Conservation (phyloP, 1,284 basidiomycete genomes). For the Abortiporus biennis region DNA sequence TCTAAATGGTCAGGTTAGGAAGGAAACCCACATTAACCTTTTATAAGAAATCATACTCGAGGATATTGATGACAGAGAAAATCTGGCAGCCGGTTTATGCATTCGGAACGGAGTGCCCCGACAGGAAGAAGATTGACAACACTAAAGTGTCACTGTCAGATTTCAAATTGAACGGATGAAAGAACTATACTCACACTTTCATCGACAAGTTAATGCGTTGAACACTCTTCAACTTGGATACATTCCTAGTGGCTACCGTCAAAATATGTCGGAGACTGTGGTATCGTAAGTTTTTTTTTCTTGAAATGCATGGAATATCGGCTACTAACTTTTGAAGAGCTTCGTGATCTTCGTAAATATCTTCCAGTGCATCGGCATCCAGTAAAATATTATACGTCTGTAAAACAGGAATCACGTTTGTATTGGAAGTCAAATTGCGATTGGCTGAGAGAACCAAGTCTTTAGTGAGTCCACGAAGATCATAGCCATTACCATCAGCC, state of each 20-base stretch:
- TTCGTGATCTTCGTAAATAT: conserved; percentile 34
- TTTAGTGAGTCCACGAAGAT: conserved; percentile 40
- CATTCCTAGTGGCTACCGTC: conserved; percentile 50
- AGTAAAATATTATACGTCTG: conserved; percentile 71
- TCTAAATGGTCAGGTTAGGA: conserved; percentile 33
- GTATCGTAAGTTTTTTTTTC: not conserved
- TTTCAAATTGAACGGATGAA: conserved; percentile 4
- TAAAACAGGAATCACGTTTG: conserved; percentile 70
- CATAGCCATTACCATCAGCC: conserved; percentile 26
- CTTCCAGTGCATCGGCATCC: conserved; percentile 52
- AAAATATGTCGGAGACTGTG: conserved; percentile 38
- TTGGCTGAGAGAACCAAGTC: conserved; percentile 52
- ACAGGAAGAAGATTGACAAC: conserved; percentile 58
- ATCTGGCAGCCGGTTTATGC: conserved; percentile 39
- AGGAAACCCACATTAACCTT: not conserved
- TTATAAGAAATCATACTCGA: conserved; percentile 41
- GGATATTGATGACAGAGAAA: conserved; percentile 79
- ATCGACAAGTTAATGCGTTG: conserved; percentile 73
- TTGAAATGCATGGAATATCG: conserved; percentile 6
- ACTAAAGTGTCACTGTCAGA: conserved; percentile 29
- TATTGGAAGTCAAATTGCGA: conserved; percentile 55
- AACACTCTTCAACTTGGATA: conserved; percentile 68
- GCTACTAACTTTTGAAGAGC: conserved; percentile 46
- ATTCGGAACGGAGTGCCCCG: conserved; percentile 37
- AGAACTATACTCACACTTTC: conserved; percentile 58